Evolutionary conservation across 1,284 basidiomycete genomes (phyloP).

Genomic region (Ceratobasidium sp.): DNA sequence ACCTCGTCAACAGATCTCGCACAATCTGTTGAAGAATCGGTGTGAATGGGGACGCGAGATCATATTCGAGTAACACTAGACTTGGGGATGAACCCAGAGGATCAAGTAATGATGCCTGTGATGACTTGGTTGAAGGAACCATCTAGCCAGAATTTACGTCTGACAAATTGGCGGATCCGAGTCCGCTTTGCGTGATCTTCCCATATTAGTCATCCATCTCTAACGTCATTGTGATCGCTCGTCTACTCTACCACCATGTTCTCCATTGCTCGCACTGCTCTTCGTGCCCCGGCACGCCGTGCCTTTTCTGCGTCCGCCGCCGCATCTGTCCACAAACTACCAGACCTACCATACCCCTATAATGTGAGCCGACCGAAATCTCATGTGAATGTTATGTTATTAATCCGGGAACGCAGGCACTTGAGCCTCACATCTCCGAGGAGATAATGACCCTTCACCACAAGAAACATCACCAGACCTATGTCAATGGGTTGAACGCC

Average conservation of each 20-base stretch:
- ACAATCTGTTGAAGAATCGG: constrained; percentile 13
- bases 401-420: constrained; percentile 54
- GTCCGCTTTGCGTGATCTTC: background rate
- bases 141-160: background rate
- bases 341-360: constrained; percentile 89
- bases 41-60: background rate
- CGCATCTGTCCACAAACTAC: constrained; percentile 67
- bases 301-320: constrained; percentile 51
- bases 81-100: constrained; percentile 11
- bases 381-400: background rate
- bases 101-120: constrained; percentile 2
- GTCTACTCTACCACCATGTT: constrained; percentile 56
- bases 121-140: background rate
- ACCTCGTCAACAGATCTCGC: constrained; percentile 2
- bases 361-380: constrained; percentile 61
- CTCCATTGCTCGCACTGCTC: constrained; percentile 53
- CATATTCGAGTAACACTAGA: constrained; percentile 15
- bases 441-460: constrained; percentile 96
- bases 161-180: background rate
- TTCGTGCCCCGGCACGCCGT: constrained; percentile 48
- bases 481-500: constrained; percentile 89
- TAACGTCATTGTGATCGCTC: constrained; percentile 13
- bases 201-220: background rate
- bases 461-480: constrained; percentile 93
- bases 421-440: constrained; percentile 75